Evolutionary conservation across 257 asterid genomes (phyloP).

Genomic region (Petunia secreta): DNA sequence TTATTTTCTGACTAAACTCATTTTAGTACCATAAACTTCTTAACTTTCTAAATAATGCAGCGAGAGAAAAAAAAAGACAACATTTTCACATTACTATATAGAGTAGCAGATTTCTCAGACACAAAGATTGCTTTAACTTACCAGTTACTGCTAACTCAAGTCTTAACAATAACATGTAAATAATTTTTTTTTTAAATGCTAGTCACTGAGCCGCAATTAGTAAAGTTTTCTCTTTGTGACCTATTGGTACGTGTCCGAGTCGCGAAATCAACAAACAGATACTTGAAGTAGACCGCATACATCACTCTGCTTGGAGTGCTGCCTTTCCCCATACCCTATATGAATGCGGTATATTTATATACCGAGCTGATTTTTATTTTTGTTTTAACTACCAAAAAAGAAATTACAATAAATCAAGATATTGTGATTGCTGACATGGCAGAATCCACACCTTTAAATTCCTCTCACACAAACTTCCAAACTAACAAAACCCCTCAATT

Average conservation of each 20-base stretch:
- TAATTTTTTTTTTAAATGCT: no score
- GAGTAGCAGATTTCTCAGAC: neutral
- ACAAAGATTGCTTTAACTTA: neutral
- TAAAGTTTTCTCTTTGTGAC: no score
- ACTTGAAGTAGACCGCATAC: no score
- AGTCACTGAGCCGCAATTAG: no score
- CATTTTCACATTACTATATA: no score
- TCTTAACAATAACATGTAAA: neutral
- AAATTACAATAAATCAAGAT: constrained; percentile 34
- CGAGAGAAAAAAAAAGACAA: neutral
- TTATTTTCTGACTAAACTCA: neutral
- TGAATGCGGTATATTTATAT: no score
- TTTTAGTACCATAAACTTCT: neutral
- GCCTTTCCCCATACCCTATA: no score
- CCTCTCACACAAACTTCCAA: constrained; percentile 47
- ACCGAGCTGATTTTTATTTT: no score
- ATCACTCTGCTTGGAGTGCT: no score
- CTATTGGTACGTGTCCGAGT: no score
- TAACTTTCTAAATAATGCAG: neutral
- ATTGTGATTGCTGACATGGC: constrained; percentile 59
- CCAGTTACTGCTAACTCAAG: neutral
- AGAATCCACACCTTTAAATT: constrained; percentile 54
- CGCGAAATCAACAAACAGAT: no score
- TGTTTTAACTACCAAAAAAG: no score
- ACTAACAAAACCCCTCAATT: constrained; percentile 25